phyloP scores from a whole-genome alignment of 108 stramenopile genomes.

The Craspedostauros australis region DNA sequence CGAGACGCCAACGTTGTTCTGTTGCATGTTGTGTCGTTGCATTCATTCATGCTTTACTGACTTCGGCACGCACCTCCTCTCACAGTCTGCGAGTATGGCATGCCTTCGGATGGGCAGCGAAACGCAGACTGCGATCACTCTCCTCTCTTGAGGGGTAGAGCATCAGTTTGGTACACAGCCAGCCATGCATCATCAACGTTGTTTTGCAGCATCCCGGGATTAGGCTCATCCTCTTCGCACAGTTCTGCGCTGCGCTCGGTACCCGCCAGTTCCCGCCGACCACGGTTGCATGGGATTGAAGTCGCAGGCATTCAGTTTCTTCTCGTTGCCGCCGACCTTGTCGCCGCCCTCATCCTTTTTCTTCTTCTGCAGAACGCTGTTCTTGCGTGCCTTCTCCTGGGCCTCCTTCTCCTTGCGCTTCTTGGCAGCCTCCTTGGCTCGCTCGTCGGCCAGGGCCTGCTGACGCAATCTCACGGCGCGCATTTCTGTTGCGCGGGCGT shows the following conservation, averaged over 20 bases:
- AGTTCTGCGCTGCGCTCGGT: constrained; percentile 9
- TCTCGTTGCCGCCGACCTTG: constrained; percentile 4
- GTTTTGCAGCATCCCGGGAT: neutral
- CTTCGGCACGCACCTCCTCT: no score
- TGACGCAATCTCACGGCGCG: constrained; percentile 18
- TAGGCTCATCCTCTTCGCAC: constrained; percentile 11
- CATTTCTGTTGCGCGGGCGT: constrained; percentile 20
- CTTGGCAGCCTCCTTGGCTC: constrained; percentile 18
- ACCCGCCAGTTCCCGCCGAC: constrained; percentile 4
- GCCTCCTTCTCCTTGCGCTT: constrained; percentile 14
- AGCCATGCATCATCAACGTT: no score
- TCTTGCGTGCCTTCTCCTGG: constrained; percentile 26
- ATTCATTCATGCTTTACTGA: no score
- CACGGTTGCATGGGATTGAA: constrained; percentile 32
- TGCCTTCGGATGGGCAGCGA: no score
- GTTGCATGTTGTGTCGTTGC: no score
- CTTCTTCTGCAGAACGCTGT: constrained; percentile 9
- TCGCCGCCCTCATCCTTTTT: neutral
- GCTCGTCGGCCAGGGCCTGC: constrained; percentile 24
- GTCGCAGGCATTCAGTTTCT: neutral
- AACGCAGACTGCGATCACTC: no score
- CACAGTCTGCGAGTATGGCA: no score
- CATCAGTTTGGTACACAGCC: no score
- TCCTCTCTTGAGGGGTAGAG: no score
- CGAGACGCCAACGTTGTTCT: no score